Evolutionary conservation across 2,329 filamentous ascomycete species (phyloP).

Genomic region (Penicillium nordicum): DNA sequence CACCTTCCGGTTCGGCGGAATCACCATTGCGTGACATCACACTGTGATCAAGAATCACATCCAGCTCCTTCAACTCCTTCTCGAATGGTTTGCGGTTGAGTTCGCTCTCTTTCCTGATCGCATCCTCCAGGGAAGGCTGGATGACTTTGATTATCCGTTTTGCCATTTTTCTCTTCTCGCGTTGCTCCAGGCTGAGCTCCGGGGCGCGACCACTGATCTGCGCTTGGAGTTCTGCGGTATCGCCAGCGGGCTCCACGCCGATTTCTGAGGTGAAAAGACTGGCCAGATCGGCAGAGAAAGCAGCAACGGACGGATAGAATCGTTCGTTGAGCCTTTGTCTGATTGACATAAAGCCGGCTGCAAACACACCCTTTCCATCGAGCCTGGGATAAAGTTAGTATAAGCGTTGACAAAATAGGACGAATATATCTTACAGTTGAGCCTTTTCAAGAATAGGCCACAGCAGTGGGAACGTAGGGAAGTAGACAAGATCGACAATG

Average conservation of each 20-base stretch:
- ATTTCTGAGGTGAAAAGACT: conserved; percentile 55
- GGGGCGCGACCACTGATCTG: conserved; percentile 48
- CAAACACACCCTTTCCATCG: conserved; percentile 54
- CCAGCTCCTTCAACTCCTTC: conserved; percentile 68
- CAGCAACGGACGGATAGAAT: conserved; percentile 57
- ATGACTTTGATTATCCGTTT: conserved; percentile 85
- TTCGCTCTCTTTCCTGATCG: conserved; percentile 76
- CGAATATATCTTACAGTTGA: conserved; percentile 62
- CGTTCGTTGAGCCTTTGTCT: conserved; percentile 54
- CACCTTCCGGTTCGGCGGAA: conserved; percentile 42
- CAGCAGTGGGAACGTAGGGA: conserved; percentile 76
- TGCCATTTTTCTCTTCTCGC: conserved; percentile 77
- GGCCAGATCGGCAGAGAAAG: conserved; percentile 59
- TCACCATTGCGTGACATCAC: conserved; percentile 52
- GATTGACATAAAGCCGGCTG: conserved; percentile 52
- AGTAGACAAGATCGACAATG: conserved; percentile 86
- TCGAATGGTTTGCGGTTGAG: conserved; percentile 68
- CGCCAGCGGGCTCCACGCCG: conserved; percentile 47
- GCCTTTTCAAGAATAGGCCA: conserved; percentile 76
- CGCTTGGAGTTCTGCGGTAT: conserved; percentile 48
- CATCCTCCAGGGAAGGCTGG: conserved; percentile 72
- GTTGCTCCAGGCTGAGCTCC: conserved; percentile 60
- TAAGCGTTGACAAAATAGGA: background rate
- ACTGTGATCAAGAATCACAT: conserved; percentile 67
- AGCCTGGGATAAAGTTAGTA: conserved; percentile 36